Base-by-base conservation (phyloP, 306 rosid genomes). In the Sophora flavescens region DNA sequence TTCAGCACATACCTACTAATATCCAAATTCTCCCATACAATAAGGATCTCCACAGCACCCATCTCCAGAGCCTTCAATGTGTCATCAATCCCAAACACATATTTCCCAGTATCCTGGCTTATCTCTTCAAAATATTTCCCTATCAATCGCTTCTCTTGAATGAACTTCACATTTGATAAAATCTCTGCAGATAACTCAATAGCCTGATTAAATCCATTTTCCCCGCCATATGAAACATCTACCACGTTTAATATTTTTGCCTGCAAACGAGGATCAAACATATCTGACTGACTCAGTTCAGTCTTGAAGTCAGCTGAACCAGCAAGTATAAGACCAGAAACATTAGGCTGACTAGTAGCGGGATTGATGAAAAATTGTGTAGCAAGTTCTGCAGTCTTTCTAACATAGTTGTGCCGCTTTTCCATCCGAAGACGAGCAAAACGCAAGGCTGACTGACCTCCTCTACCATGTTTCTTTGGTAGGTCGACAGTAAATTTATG, bases 231-330 rank as follows among this genome's bases (percentile, higher is more conserved):
- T 63, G 93, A 87, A 67, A 89, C 91, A 70, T 89, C 93, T 5
- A 87, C 93, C 52, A 87, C 91, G 18, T 89, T 89, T 48, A 89
- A 72, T 63, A 89, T 85, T 63, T 89, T 87, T 32, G 93, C 85
- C 35, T 74, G 86, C 52, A 89, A 81, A 9, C 93, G 91, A 63
- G 91, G 93, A 78, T 89, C 93, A 81, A 89, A 89, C 93, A 89
- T 87, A 74, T 85, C 93, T 4, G 91, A 89, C 80, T 89, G 91
- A 74, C 93, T 89, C 9, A 89, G 86, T 80, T 87, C 93, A 11
- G 91, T 87, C 74, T 89, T 89, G 85, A 89, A 89, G 81, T 89
- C 91, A 38, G 93, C 93, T 12, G 93, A 89, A 26, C 93, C 91
- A 33, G 93, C 91, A 39, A 89, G 80, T 45, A 87, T 87, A 15